Evolutionary conservation across 169 alveolate genomes (phyloP).

Genomic region (Eimeria acervulina): DNA sequence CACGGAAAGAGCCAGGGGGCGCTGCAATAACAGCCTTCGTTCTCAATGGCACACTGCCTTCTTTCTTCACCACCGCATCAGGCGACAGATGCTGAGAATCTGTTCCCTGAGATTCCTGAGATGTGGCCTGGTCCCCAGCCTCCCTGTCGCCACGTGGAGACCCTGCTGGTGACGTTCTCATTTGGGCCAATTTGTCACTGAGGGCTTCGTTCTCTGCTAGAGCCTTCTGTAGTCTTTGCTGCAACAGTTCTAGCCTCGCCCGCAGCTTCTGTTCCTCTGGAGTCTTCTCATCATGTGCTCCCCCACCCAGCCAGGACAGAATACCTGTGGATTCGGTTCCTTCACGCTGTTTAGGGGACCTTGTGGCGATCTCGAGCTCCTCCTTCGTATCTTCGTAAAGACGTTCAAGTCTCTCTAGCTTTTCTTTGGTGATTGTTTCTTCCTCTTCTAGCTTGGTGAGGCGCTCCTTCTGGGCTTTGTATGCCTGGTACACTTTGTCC

Average conservation of each 20-base stretch:
- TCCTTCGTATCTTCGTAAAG: constrained; percentile 66
- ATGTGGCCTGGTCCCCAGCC: not conserved
- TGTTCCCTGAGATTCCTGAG: not conserved
- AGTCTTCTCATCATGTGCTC: constrained; percentile 25
- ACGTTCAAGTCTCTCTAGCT: constrained; percentile 50
- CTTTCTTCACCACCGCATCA: not conserved
- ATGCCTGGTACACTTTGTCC: constrained; percentile 59
- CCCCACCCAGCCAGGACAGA: constrained; percentile 57
- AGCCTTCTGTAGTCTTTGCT: constrained; percentile 64
- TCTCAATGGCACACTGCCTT: not conserved
- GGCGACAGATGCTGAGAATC: constrained; percentile 17
- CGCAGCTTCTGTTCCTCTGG: constrained; percentile 69
- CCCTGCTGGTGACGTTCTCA: not conserved
- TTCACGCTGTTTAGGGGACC: constrained; percentile 5
- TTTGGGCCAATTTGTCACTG: not conserved
- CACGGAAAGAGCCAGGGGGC: not conserved
- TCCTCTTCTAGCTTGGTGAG: constrained; percentile 55
- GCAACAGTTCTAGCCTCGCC: constrained; percentile 63
- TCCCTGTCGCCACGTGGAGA: constrained; percentile 10
- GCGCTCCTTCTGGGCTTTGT: constrained; percentile 73
- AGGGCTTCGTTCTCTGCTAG: constrained; percentile 42
- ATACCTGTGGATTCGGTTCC: constrained; percentile 40
- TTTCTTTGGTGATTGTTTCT: constrained; percentile 28
- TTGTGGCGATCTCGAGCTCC: constrained; percentile 33
- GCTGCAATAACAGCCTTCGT: not conserved